phyloP scores from a whole-genome alignment of 495 filamentous ascomycete genomes.

The Aeminium ludgeri region DNA sequence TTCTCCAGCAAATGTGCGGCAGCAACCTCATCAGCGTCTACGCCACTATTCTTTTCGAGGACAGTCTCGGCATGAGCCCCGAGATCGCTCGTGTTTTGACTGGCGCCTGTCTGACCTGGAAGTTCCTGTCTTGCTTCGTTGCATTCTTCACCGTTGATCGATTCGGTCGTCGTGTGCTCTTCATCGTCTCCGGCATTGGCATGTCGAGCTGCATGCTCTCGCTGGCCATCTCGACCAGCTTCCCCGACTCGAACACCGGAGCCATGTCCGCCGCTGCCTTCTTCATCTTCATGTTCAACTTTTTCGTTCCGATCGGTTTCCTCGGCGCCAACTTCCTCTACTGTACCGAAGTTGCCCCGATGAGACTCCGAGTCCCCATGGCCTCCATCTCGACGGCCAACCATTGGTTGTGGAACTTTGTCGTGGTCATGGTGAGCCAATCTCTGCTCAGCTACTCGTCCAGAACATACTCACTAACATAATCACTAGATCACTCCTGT shows the following conservation, averaged over 20 bases:
- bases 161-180: not conserved
- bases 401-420: not conserved
- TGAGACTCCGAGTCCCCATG: not conserved
- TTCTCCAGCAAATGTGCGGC: not conserved
- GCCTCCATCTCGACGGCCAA: not conserved
- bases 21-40: not conserved
- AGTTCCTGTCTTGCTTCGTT: not conserved
- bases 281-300: not conserved
- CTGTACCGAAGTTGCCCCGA: not conserved
- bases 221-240: not conserved
- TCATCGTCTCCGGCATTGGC: not conserved
- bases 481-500: not conserved
- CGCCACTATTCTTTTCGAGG: not conserved
- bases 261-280: not conserved
- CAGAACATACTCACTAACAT: too few species aligned
- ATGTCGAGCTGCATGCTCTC: not conserved
- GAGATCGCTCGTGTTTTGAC: not conserved
- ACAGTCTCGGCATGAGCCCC: not conserved
- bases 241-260: not conserved
- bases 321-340: not conserved
- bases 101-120: not conserved
- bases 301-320: not conserved
- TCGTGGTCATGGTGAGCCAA: not conserved
- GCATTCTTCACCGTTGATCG: not conserved
- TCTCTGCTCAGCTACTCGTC: too few species aligned